phyloP scores from a whole-genome alignment of 2,329 filamentous ascomycete genomes.

The Apiospora arundinis region DNA sequence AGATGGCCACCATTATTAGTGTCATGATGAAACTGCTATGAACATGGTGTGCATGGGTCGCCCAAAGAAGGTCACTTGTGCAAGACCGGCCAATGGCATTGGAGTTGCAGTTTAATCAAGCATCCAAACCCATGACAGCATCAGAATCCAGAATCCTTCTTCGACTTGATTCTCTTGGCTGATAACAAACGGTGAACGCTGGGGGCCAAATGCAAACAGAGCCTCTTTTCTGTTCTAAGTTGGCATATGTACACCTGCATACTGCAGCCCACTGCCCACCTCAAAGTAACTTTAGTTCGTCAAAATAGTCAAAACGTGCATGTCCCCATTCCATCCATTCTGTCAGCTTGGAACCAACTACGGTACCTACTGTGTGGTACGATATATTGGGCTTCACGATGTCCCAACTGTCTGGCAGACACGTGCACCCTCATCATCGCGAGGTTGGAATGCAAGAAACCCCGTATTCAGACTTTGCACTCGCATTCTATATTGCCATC shows the following conservation, averaged over 20 bases:
- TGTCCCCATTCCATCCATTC: not conserved
- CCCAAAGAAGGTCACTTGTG: not conserved
- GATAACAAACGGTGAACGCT: not conserved
- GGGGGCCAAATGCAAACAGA: not conserved
- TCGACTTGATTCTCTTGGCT: not conserved
- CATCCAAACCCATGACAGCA: not conserved
- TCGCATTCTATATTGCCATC: not conserved
- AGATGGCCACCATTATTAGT: not conserved
- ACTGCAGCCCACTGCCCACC: not conserved
- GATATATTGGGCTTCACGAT: not conserved
- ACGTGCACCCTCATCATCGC: not conserved
- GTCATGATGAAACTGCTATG: conserved; percentile 6
- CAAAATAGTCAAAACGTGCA: conserved; percentile 7
- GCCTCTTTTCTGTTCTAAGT: not conserved
- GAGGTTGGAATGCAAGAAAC: not conserved
- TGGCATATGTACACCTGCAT: no score
- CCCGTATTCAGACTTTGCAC: conserved; percentile 6
- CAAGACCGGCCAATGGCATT: not conserved
- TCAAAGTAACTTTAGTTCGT: not conserved
- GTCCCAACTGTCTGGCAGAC: not conserved
- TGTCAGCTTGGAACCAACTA: not conserved
- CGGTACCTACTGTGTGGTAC: not conserved
- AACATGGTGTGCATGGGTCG: not conserved
- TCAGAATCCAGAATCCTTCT: not conserved
- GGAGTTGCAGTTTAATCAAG: conserved; percentile 5